A percentile compares a stretch with the other conserved stretches of the same genome.
phyloP scores from a whole-genome alignment of 2,329 filamentous ascomycete species.

The Fonsecaea multimorphosa region DNA sequence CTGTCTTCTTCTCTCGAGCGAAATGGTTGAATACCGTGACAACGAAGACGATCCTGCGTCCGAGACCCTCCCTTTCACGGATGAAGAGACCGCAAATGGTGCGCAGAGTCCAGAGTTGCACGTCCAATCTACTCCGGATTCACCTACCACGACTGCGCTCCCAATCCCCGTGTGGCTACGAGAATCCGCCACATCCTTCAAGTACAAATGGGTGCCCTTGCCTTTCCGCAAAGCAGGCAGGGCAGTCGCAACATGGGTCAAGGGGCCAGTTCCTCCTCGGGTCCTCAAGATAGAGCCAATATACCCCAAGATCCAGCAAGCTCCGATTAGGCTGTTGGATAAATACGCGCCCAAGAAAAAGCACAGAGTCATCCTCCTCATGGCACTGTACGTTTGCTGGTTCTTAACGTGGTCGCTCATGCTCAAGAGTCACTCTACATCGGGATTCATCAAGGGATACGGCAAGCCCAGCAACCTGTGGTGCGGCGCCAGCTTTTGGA shows the following conservation, averaged over 20 bases:
- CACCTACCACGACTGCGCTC: slow-evolving; percentile 25
- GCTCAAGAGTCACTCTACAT: slow-evolving; percentile 52
- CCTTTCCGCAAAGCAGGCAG: slow-evolving; percentile 53
- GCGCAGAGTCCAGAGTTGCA: slow-evolving; percentile 46
- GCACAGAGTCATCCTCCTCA: slow-evolving; percentile 52
- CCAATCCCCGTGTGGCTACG: slow-evolving; percentile 55
- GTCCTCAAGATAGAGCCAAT: slow-evolving; percentile 54
- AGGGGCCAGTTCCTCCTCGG: slow-evolving; percentile 55
- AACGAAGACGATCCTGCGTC: slow-evolving; percentile 33
- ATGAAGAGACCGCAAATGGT: slow-evolving; percentile 45
- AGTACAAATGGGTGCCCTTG: slow-evolving; percentile 56
- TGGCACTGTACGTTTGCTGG: slow-evolving; percentile 54
- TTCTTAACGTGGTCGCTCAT: slow-evolving; percentile 56
- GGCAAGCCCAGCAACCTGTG: slow-evolving; percentile 54
- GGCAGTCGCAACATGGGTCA: slow-evolving; percentile 53
- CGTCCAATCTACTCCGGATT: slow-evolving; percentile 36
- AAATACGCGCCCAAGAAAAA: slow-evolving; percentile 53
- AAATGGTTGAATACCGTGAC: slow-evolving; percentile 35
- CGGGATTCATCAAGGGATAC: slow-evolving; percentile 57
- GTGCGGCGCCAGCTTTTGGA: slow-evolving; percentile 55
- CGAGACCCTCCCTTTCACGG: slow-evolving; percentile 44
- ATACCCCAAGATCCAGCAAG: slow-evolving; percentile 55
- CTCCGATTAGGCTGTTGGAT: slow-evolving; percentile 53
- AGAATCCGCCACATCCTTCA: slow-evolving; percentile 55
- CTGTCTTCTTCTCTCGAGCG: not conserved